Evolutionary conservation across 257 asterid genomes (phyloP).

Genomic region (Gynochthodes officinalis): DNA sequence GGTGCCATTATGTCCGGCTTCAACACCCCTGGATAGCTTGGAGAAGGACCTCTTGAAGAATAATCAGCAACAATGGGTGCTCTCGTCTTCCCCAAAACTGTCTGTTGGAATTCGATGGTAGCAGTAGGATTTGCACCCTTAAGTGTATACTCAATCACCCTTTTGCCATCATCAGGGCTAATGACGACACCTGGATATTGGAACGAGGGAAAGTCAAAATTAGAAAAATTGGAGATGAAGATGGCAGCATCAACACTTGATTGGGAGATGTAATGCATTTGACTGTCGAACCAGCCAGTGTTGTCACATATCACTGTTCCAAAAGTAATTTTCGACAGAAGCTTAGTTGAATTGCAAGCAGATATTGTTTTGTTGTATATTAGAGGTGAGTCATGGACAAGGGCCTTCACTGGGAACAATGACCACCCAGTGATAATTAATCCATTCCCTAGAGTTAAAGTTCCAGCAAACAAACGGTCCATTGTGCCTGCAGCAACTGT

Average conservation of each 20-base stretch:
- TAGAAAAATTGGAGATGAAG: conserved; percentile 3
- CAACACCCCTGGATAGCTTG: conserved; percentile 30
- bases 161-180: conserved; percentile 13
- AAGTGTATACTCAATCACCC: conserved; percentile 19
- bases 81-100: conserved; percentile 24
- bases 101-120: conserved; percentile 30
- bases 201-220: conserved; percentile 2
- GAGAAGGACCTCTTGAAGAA: conserved; percentile 39
- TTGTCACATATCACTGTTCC: conserved; percentile 28
- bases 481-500: conserved; percentile 31
- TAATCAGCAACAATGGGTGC: conserved; percentile 29
- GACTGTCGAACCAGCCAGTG: neutral
- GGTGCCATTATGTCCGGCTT: conserved; percentile 49
- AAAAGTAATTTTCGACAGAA: neutral
- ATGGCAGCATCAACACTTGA: conserved; percentile 11
- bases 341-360: conserved; percentile 22
- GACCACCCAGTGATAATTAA: conserved; percentile 30
- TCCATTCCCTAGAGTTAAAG: conserved; percentile 34
- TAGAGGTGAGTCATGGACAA: conserved; percentile 12
- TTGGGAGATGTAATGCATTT: neutral
- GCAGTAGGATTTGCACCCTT: conserved; percentile 5
- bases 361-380: conserved; percentile 29
- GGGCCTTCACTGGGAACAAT: conserved; percentile 24
- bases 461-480: conserved; percentile 38
- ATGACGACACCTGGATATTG: conserved; percentile 17